Evolutionary conservation across 1,139 yeast species (phyloP), one percentile per base, ranked within the genome.

Genomic region (Pichia sp.): DNA sequence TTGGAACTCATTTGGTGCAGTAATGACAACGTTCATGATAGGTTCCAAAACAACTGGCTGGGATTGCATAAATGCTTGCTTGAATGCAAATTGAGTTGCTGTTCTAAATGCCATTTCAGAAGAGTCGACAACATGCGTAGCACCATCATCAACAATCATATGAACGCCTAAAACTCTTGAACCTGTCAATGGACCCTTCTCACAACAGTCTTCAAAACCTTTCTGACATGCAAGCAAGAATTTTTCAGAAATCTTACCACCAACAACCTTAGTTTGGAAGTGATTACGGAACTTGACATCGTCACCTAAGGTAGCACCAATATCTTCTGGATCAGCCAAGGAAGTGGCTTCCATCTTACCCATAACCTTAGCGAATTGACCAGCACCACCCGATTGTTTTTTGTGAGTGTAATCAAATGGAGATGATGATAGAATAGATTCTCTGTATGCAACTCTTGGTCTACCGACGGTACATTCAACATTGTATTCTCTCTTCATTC

Each of bases 331-430:
- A 54, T 80, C 86, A 49, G 81, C 69, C 49, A 93, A 85, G 11
- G 78, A 49, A 38, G 69, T 63, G 36, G 71, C 67, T 54, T 64
- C 73, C 74, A 95, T 73, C 55, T 78, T 82, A 68, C 99, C 99
- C 72, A 92, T 88, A 65, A 93, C 97, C 76, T 95, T 85, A 73
- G 96, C 99, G 70, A 85, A 93, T 77, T 93, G 99, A 75, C 99
- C 99, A 62, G 99, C 96, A 80, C 99, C 99, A 73, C 99, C 99
- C 68, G 95, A 82, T 77, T 93, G 99, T 71, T 92, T 92, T 80
- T 93, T 93, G 77, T 92, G 98, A 38, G 97, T 88, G 75, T 83
- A 90, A 70, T 93, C 98, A 68, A 93, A 92, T n/a, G 82, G 77
- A 31, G 93, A 79, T 45, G 87, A 76, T 5, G 79, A 71, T 45